These are phyloP conservation scores for Aristolochia fimbriata DNA, from an alignment of 164 flowering plant species.

Conservation along the genomic window DNA sequence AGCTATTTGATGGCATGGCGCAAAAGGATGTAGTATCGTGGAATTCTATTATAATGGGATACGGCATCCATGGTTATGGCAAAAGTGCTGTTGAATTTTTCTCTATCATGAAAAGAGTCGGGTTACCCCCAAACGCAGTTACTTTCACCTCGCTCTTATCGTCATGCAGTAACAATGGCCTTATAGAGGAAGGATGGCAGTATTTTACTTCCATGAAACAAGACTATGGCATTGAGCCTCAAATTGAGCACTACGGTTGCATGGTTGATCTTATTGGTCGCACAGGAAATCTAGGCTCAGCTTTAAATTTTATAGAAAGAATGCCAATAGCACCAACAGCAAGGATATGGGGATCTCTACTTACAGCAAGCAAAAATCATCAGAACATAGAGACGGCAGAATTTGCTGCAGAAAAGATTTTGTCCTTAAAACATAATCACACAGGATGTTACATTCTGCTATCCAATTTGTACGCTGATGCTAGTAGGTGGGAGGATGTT, in stretches of 20 bases:
- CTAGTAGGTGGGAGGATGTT: conserved; percentile 54
- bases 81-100: conserved; percentile 28
- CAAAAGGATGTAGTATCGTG: conserved; percentile 52
- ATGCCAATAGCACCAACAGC: conserved; percentile 48
- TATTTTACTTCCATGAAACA: conserved; percentile 41
- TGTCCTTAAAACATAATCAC: conserved; percentile 41
- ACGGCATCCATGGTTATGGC: conserved; percentile 63
- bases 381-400: conserved; percentile 44
- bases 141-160: conserved; percentile 57
- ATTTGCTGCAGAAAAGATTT: conserved; percentile 29
- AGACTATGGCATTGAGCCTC: conserved; percentile 38
- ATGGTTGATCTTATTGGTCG: conserved; percentile 68
- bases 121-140: conserved; percentile 39
- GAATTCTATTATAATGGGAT: conserved; percentile 62
- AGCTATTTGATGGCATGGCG: conserved; percentile 32
- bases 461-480: conserved; percentile 59
- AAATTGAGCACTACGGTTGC: conserved; percentile 64
- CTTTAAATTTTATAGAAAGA: conserved; percentile 31
- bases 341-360: conserved; percentile 68
- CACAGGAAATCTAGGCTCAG: conserved; percentile 28
- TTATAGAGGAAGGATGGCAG: conserved; percentile 52
- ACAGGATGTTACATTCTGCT: conserved; percentile 62
- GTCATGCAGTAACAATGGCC: conserved; percentile 55
- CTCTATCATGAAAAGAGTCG: conserved; percentile 30
- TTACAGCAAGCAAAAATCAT: conserved; percentile 44